These are phyloP conservation scores for Leccinum subspadiceum DNA, from an alignment of 1,284 basidiomycete species.

Conservation along the genomic window DNA sequence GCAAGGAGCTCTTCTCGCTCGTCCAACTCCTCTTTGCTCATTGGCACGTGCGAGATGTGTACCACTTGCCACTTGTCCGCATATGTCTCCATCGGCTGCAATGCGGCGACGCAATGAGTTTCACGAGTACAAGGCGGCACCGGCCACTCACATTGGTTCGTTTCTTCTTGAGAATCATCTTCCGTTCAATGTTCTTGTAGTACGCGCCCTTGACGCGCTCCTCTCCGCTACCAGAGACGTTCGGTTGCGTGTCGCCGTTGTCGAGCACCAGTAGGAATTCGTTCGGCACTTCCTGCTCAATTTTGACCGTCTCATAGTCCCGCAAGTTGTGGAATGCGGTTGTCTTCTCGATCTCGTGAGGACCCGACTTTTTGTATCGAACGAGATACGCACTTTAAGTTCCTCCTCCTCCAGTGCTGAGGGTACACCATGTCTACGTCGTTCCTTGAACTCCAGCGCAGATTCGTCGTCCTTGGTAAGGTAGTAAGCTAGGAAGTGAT, in stretches of 20 bases:
- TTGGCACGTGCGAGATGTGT: constrained; percentile 54
- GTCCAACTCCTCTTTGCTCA: constrained; percentile 50
- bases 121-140: background rate
- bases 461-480: constrained; percentile 77
- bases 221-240: constrained; percentile 15
- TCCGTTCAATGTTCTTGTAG: constrained; percentile 85
- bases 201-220: constrained; percentile 65
- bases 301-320: constrained; percentile 81
- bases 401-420: constrained; percentile 52
- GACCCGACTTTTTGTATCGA: background rate
- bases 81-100: constrained; percentile 60
- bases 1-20: constrained; percentile 53
- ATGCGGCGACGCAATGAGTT: constrained; percentile 2
- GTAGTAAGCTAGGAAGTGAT: constrained; percentile 88
- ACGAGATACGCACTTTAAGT: constrained; percentile 37
- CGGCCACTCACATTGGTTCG: constrained; percentile 62
- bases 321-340: constrained; percentile 72
- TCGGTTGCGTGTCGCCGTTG: constrained; percentile 45
- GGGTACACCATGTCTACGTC: constrained; percentile 39
- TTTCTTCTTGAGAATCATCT: constrained; percentile 85
- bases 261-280: constrained; percentile 80
- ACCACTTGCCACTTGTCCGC: constrained; percentile 79
- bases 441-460: constrained; percentile 58
- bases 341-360: constrained; percentile 40
- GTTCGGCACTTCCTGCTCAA: constrained; percentile 80